A percentile compares a stretch with the other conserved stretches of the same genome.
Evolutionary conservation across 1,284 basidiomycete species (phyloP).

Genomic region (Rhodofomes roseus): DNA sequence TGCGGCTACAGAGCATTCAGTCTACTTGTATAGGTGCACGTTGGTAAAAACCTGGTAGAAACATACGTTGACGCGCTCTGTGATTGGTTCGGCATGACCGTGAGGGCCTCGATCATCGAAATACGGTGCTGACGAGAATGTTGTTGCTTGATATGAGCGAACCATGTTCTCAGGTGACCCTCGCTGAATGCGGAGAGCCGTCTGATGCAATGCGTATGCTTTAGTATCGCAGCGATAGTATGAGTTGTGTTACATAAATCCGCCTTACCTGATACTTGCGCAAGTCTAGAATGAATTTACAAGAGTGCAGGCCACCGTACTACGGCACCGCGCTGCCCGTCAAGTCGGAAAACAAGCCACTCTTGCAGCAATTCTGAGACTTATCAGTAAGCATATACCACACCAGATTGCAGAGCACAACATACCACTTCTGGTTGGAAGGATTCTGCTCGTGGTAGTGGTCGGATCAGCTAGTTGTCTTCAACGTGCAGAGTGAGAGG

Average conservation of each 20-base stretch:
- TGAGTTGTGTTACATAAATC: too few relatives aligned
- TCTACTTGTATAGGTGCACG: slow-evolving; percentile 6
- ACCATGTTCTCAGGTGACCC: slow-evolving; percentile 38
- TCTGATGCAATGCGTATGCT: too few relatives aligned
- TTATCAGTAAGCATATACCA: too few relatives aligned
- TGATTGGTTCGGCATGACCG: slow-evolving; percentile 68
- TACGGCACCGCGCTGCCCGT: too few relatives aligned
- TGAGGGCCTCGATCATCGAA: slow-evolving; percentile 68
- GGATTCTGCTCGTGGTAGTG: neutral
- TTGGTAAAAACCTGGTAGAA: too few relatives aligned
- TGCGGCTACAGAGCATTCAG: slow-evolving; percentile 54
- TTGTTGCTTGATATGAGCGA: slow-evolving; percentile 46
- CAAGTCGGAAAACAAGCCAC: too few relatives aligned
- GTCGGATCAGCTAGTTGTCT: neutral
- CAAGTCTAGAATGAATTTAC: too few relatives aligned
- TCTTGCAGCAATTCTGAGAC: neutral
- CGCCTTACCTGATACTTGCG: too few relatives aligned
- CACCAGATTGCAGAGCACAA: too few relatives aligned
- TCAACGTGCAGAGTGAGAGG: neutral
- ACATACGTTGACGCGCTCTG: slow-evolving; percentile 68
- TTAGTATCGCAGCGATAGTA: too few relatives aligned
- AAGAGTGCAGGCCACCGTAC: too few relatives aligned
- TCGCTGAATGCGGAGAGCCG: too few relatives aligned
- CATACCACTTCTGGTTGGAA: neutral
- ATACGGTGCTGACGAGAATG: slow-evolving; percentile 67